Base-by-base conservation (phyloP, 768 basidiomycete species). In the Lentinula sp. region DNA sequence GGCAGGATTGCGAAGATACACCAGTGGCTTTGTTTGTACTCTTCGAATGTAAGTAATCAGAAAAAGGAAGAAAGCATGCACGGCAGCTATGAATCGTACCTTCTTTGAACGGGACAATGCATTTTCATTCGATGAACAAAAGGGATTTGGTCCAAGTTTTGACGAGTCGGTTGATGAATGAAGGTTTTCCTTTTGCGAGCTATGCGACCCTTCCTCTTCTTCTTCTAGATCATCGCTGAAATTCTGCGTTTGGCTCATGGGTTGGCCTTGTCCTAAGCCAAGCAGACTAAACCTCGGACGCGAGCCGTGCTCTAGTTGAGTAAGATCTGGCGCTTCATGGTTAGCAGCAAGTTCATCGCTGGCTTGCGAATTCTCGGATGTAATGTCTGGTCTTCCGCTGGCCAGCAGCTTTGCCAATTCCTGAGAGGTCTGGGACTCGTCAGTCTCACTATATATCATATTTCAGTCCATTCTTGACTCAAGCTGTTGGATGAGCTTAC, bases 121-220 rank as follows among this genome's bases (percentile, higher is more conserved):
- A 56, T 43, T 40, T 16, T 56, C 55, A n/a, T 54, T 35, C 10
- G 21, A 32, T 43, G 40, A 18, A 43, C 28, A 56, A 43, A 28
- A 42, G n/a, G n/a, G 1, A 54, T 6, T 10, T 18, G 55, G 37
- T 56, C 23, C 39, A 56, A 28, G 40, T 40, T 15, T 56, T 40
- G 40, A 56, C 13, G 55, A 28, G 5, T 56, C 23, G 10, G 55
- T 13, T 15, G 53, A 51, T 10, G 56, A 57, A 43, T 55, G 62
- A 32, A 78, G 71, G 62, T 82, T 83, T 70, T 84, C 84, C 68
- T 84, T 82, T 68, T 83, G 85, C 0, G 81, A 83, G 23, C 78
- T 77, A 59, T 74, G 77, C 9, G n/a, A 28, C 50, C 13, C 50
- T 34, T 51, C 50, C 13, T 39, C 13, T 34, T 51, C 50, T 37